Base-by-base conservation (phyloP, 305 asterid genomes). In the Fraxinus greggii region DNA sequence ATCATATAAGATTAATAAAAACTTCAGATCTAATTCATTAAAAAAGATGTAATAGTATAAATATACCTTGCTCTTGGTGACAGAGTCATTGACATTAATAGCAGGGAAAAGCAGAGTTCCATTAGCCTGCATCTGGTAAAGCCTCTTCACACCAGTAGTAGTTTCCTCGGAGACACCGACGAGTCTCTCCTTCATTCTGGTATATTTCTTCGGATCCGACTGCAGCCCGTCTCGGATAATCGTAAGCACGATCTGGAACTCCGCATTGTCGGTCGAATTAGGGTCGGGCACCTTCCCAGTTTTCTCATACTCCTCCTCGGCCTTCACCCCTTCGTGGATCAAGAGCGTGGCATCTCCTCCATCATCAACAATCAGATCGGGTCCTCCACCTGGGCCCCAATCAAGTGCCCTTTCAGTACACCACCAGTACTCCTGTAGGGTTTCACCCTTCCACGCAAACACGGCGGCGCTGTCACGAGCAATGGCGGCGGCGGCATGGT, bases 51-150 rank as follows among this genome's bases (percentile, higher is more conserved):
- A 63, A 63, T 63, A 13, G 15, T n/a, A 31, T 26, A 32, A 24
- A 26, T 78, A 59, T 84, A 84, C 87, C 87, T 84, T 84, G 87
- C 87, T 84, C 87, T 84, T 84, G 87, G 87, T 84, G 72, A 84
- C 87, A 63, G 72, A 63, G n/a, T 63, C 72, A 63, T 63, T 63
- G 31, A 63, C 72, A 9, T 63, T 63, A 26, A 84, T 84, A 12
- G 87, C 87, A n/a, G 85, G 85, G 81, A 83, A 83, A 3, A 86
- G 74, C 74, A 86, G 79, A 21, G 88, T 73, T 26, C 85, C 88
- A 73, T 65, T 85, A 6, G 48, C 81, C 26, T 85, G 85, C 87
- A 85, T 85, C 51, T 85, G 87, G 17, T 85, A 85, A 17, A 85
- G 74, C 56, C 87, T 83, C 86, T 65, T 65, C 73, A 65, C 73